Percentiles rank a stretch among this genome's conserved stretches.
Conservation (phyloP, 2,329 filamentous ascomycete species). For the Drechslerella coelobrocha region DNA sequence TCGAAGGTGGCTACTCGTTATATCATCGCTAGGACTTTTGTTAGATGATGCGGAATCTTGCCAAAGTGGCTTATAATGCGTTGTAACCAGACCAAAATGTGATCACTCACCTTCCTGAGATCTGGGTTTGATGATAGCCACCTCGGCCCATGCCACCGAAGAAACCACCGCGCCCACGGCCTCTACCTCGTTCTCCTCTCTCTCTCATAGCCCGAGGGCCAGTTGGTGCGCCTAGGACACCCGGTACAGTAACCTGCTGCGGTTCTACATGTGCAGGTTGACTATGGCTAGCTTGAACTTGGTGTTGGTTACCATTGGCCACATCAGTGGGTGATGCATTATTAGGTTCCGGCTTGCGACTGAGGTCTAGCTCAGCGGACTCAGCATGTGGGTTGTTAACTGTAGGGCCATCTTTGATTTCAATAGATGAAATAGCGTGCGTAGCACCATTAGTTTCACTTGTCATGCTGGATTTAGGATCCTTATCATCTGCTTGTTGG, state of each 20-base stretch:
- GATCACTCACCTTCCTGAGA: conserved; percentile 37
- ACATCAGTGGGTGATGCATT: conserved; percentile 47
- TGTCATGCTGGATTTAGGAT: conserved; percentile 40
- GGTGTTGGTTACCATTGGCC: conserved; percentile 55
- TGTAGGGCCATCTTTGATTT: conserved; percentile 38
- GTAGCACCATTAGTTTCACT: conserved; percentile 51
- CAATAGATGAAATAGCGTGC: conserved; percentile 49
- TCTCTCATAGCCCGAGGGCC: conserved; percentile 95
- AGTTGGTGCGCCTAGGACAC: conserved; percentile 76
- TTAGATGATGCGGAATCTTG: conserved; percentile 6
- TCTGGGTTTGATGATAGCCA: conserved; percentile 47
- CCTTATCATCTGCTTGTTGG: conserved; percentile 34
- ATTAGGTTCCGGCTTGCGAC: neutral
- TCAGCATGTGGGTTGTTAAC: conserved; percentile 18
- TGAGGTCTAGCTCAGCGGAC: conserved; percentile 7
- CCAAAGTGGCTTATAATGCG: neutral
- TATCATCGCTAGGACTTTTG: conserved; percentile 28
- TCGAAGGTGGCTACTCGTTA: conserved; percentile 22
- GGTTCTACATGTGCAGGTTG: conserved; percentile 50
- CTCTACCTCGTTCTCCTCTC: conserved; percentile 60
- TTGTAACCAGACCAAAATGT: neutral
- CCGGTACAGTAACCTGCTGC: conserved; percentile 65
- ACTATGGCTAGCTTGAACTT: conserved; percentile 55
- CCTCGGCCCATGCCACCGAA: conserved; percentile 50
- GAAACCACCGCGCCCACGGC: conserved; percentile 43